Percentiles rank a stretch among this genome's conserved stretches.
Conservation (phyloP, 2,329 filamentous ascomycete genomes). For the Metarhizium robertsii region DNA sequence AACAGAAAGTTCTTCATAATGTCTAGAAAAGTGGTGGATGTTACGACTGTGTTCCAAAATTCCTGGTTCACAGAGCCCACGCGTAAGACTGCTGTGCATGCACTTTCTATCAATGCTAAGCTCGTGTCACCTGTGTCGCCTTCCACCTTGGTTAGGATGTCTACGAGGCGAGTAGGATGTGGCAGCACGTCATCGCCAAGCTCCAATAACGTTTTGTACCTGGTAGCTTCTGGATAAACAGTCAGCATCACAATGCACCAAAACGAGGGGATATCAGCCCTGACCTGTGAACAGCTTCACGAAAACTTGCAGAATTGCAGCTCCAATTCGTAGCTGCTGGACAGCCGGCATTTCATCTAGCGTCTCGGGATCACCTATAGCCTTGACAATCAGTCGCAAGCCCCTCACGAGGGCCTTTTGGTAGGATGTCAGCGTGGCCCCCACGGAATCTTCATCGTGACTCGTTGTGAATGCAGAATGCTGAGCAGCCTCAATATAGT, state of each 20-base stretch:
- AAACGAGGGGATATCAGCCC: slow-evolving; percentile 2
- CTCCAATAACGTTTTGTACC: background rate
- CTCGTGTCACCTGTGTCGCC: slow-evolving; percentile 13
- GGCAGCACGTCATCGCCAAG: slow-evolving; percentile 5
- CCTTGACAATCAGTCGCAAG: slow-evolving; percentile 46
- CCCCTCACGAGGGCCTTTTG: slow-evolving; percentile 26
- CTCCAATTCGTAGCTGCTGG: slow-evolving; percentile 19
- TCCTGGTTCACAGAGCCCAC: slow-evolving; percentile 16
- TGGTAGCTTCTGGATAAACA: background rate
- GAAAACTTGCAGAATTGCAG: slow-evolving; percentile 18
- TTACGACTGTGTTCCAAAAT: slow-evolving; percentile 20
- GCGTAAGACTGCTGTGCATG: slow-evolving; percentile 19
- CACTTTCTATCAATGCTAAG: slow-evolving; percentile 16
- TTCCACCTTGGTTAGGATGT: slow-evolving; percentile 18
- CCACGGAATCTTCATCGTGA: slow-evolving; percentile 1
- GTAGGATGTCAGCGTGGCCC: slow-evolving; percentile 5
- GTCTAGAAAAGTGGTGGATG: slow-evolving; percentile 12
- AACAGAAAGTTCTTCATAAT: slow-evolving; percentile 18
- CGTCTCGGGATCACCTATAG: slow-evolving; percentile 49
- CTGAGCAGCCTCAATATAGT: slow-evolving; percentile 44
- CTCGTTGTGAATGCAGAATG: slow-evolving; percentile 19
- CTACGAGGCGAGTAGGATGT: slow-evolving; percentile 8
- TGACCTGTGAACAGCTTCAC: slow-evolving; percentile 18
- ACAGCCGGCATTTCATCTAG: slow-evolving; percentile 24
- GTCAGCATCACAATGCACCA: background rate